A percentile compares a stretch with the other conserved stretches of the same genome.
Conservation (phyloP, 2,329 filamentous ascomycete species). For the Colletotrichum viniferum region DNA sequence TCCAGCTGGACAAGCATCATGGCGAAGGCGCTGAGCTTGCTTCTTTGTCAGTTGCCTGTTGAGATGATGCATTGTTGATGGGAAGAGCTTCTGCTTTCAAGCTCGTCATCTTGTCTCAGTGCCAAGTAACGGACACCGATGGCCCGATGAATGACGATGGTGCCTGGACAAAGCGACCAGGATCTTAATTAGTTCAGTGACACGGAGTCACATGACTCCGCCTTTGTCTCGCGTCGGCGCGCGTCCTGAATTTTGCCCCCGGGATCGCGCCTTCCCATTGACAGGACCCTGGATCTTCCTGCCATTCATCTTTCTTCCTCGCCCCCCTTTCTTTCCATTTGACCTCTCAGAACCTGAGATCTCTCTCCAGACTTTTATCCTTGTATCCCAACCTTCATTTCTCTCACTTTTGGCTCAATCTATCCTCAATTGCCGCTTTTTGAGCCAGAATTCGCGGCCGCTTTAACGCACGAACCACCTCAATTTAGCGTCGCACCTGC, state of each 20-base stretch:
- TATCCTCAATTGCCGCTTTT: neutral
- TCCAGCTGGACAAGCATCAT: neutral
- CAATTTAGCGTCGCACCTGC: neutral
- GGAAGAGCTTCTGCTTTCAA: neutral
- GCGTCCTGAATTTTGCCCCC: neutral
- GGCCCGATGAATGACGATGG: neutral
- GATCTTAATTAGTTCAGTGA: neutral
- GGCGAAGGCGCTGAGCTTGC: neutral
- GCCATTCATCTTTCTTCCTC: neutral
- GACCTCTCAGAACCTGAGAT: neutral
- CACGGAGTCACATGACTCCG: slow-evolving; percentile 36
- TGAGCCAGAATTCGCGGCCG: neutral
- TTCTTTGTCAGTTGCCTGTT: neutral
- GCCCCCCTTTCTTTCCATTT: neutral
- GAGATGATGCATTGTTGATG: neutral
- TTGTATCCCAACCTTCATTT: neutral
- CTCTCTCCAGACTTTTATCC: neutral
- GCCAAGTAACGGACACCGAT: neutral
- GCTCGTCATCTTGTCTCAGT: neutral
- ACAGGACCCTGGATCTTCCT: neutral
- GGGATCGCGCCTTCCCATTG: neutral
- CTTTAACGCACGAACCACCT: neutral
- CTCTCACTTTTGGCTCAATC: neutral
- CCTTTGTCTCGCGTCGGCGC: slow-evolving; percentile 35
- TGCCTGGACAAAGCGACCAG: neutral